These are phyloP conservation scores for Fusarium scirpi DNA, from an alignment of 2,329 filamentous ascomycete species.

Conservation along the genomic window DNA sequence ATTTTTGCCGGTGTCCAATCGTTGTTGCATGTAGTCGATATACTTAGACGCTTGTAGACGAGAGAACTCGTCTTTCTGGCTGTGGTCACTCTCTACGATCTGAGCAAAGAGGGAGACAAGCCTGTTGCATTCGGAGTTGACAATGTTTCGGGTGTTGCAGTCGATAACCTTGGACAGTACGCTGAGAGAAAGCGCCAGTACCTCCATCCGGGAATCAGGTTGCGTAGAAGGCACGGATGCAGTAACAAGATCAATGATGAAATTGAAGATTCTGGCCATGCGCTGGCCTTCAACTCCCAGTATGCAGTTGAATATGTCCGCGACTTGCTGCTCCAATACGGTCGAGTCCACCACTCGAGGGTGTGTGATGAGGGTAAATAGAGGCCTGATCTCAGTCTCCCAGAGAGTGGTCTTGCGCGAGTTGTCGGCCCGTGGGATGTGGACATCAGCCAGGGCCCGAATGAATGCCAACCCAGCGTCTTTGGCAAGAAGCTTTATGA, in stretches of 20 bases:
- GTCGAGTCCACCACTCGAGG: constrained; percentile 4
- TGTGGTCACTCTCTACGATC: not conserved
- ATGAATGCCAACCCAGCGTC: not conserved
- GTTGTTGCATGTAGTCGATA: constrained; percentile 7
- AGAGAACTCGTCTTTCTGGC: not conserved
- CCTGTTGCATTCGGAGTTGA: not conserved
- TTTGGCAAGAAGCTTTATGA: constrained; percentile 1
- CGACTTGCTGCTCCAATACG: constrained; percentile 1
- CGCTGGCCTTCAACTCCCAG: not conserved
- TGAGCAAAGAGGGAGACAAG: not conserved
- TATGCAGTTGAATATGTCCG: constrained; percentile 2
- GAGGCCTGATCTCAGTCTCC: not conserved
- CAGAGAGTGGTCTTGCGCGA: not conserved
- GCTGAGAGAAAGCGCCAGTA: not conserved
- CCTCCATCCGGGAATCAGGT: not conserved
- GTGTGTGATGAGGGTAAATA: not conserved
- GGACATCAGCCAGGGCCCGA: not conserved
- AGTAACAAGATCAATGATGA: not conserved
- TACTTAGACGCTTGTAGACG: not conserved
- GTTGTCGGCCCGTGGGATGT: not conserved
- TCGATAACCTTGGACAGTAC: not conserved
- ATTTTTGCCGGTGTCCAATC: not conserved
- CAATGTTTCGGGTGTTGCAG: constrained; percentile 4
- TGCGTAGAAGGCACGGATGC: not conserved
- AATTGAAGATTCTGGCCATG: not conserved